Evolutionary conservation across 495 filamentous ascomycete genomes (phyloP).

Genomic region (Parmelia sp.): DNA sequence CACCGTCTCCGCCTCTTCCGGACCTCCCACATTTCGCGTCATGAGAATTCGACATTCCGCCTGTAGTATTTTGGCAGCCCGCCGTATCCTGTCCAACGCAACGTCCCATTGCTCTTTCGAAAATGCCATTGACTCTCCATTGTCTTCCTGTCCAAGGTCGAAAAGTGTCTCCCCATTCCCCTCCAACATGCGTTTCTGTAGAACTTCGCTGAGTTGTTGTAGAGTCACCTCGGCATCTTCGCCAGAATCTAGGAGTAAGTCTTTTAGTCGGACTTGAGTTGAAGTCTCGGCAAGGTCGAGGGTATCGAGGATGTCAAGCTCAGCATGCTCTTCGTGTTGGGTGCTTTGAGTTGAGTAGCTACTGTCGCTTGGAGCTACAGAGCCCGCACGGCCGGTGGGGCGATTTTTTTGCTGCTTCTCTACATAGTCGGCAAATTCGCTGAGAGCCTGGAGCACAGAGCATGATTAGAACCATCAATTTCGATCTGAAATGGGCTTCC

Average conservation of each 20-base stretch:
- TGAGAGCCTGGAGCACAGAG: conserved; percentile 60
- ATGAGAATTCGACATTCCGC: conserved; percentile 75
- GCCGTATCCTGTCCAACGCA: conserved; percentile 62
- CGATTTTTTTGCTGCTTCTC: conserved; percentile 82
- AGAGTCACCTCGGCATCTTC: conserved; percentile 57
- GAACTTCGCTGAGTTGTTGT: conserved; percentile 50
- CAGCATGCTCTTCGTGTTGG: conserved; percentile 66
- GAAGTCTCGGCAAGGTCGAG: conserved; percentile 74
- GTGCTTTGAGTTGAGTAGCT: conserved; percentile 39
- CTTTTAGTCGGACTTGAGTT: conserved; percentile 60
- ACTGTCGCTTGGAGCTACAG: conserved; percentile 39
- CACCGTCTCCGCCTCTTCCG: conserved; percentile 56
- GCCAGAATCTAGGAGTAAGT: conserved; percentile 61
- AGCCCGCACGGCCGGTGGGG: conserved; percentile 33
- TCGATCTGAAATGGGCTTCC: conserved; percentile 21
- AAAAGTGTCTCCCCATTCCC: conserved; percentile 89
- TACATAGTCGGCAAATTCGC: conserved; percentile 96
- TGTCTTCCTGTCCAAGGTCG: conserved; percentile 87
- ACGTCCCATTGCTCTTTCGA: conserved; percentile 69
- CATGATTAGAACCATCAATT: conserved; percentile 19
- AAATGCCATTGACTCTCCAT: conserved; percentile 84
- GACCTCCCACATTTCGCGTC: conserved; percentile 83
- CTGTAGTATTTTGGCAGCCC: conserved; percentile 56
- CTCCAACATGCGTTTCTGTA: conserved; percentile 67
- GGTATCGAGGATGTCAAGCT: conserved; percentile 87